A percentile compares a stretch with the other conserved stretches of the same genome.
phyloP scores from a whole-genome alignment of 192 early-diverging fungal species.

The Entophlyctis luteolus region DNA sequence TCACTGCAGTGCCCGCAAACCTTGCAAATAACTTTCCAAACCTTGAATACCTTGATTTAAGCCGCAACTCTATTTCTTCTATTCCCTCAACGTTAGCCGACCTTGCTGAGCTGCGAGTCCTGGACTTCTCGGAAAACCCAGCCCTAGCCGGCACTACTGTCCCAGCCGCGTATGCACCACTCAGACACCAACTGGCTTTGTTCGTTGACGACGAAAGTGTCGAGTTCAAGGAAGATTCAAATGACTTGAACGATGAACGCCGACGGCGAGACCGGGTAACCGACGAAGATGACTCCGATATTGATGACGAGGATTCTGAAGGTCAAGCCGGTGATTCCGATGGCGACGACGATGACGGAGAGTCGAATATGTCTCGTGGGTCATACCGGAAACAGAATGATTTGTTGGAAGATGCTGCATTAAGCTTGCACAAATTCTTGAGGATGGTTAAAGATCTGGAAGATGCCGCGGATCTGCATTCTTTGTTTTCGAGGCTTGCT shows the following conservation, averaged over 20 bases:
- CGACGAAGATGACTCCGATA: neutral
- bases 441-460: constrained; percentile 30
- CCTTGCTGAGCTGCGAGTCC: constrained; percentile 35
- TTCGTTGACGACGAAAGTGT: constrained; percentile 29
- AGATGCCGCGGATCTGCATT: constrained; percentile 13
- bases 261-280: neutral
- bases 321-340: neutral
- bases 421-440: constrained; percentile 29
- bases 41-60: constrained; percentile 42
- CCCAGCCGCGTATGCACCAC: constrained; percentile 28
- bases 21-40: constrained; percentile 33
- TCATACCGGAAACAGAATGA: constrained; percentile 11
- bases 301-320: neutral
- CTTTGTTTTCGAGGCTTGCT: constrained; percentile 24
- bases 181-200: constrained; percentile 28
- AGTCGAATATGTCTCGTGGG: neutral
- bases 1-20: constrained; percentile 34
- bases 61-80: constrained; percentile 30
- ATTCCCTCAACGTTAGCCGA: constrained; percentile 32
- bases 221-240: constrained; percentile 1
- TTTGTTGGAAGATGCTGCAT: constrained; percentile 21
- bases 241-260: neutral
- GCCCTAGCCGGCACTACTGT: constrained; percentile 15
- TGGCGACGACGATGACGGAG: constrained; percentile 19
- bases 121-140: constrained; percentile 41